Conservation (phyloP, 805 yeast species). For the Ogataea degrootiae region DNA sequence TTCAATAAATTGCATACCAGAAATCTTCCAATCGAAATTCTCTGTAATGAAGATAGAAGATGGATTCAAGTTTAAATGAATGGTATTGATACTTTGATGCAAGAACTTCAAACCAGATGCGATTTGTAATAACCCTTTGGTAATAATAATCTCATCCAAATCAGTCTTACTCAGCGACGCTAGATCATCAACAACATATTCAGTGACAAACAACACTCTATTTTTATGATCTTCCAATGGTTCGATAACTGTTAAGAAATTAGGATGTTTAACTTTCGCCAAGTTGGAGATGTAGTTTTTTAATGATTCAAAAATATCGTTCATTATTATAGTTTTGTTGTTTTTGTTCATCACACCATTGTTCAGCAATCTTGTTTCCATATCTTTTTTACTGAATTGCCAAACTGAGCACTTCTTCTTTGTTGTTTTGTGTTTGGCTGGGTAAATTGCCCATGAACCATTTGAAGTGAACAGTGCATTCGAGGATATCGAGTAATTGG, state of each 20-base stretch:
- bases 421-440: slow-evolving; percentile 68
- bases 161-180: slow-evolving; percentile 35
- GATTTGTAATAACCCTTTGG: slow-evolving; percentile 77
- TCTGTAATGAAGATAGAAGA: slow-evolving; percentile 69
- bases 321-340: slow-evolving; percentile 44
- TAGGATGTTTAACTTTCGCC: slow-evolving; percentile 85
- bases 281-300: slow-evolving; percentile 65
- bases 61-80: slow-evolving; percentile 79
- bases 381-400: slow-evolving; percentile 75
- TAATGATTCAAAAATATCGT: slow-evolving; percentile 62
- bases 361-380: slow-evolving; percentile 51
- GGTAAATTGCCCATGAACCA: slow-evolving; percentile 81
- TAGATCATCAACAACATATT: slow-evolving; percentile 48
- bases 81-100: slow-evolving; percentile 68
- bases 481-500: slow-evolving; percentile 62
- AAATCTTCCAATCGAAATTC: slow-evolving; percentile 90
- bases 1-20: slow-evolving; percentile 64
- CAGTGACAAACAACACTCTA: slow-evolving; percentile 79
- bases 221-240: slow-evolving; percentile 84
- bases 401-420: slow-evolving; percentile 74
- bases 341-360: slow-evolving; percentile 46
- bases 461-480: slow-evolving; percentile 61
- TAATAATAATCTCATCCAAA: slow-evolving; percentile 63
- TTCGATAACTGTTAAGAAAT: slow-evolving; percentile 75
- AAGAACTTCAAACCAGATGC: slow-evolving; percentile 77